A percentile compares a stretch with the other conserved stretches of the same genome.
These are phyloP conservation scores for Wickerhamomyces chambardii DNA, from an alignment of 805 yeast genomes.

Conservation along the genomic window DNA sequence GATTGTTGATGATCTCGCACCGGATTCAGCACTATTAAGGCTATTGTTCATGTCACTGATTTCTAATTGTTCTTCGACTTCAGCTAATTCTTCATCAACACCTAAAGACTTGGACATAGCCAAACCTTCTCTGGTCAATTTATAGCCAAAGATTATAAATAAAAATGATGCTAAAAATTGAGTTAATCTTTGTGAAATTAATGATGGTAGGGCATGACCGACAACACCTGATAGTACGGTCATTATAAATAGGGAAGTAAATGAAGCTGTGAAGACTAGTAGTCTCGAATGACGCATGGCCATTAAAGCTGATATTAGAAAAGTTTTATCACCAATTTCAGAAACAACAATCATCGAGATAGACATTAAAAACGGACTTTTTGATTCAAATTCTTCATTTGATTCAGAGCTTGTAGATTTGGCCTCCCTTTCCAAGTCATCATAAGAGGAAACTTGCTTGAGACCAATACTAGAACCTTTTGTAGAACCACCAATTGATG, in stretches of 20 bases:
- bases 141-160: conserved; percentile 77
- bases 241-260: conserved; percentile 80
- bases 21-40: conserved; percentile 44
- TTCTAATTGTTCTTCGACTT: conserved; percentile 90
- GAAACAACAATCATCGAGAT: conserved; percentile 89
- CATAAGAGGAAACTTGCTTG: neutral
- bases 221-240: conserved; percentile 83
- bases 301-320: conserved; percentile 94
- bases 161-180: conserved; percentile 74
- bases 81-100: conserved; percentile 92
- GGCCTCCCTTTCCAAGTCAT: neutral
- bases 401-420: too few relatives aligned
- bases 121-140: conserved; percentile 71
- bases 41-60: conserved; percentile 43
- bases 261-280: conserved; percentile 85
- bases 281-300: conserved; percentile 87
- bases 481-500: conserved; percentile 11
- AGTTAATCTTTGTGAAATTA: conserved; percentile 73
- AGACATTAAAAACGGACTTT: conserved; percentile 60
- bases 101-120: conserved; percentile 76
- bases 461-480: neutral
- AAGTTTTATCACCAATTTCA: conserved; percentile 96
- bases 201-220: conserved; percentile 84
- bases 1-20: neutral
- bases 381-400: neutral